Evolutionary conservation across 371 early-diverging fungal species (phyloP).

Genomic region (Haplosporangium sp.): DNA sequence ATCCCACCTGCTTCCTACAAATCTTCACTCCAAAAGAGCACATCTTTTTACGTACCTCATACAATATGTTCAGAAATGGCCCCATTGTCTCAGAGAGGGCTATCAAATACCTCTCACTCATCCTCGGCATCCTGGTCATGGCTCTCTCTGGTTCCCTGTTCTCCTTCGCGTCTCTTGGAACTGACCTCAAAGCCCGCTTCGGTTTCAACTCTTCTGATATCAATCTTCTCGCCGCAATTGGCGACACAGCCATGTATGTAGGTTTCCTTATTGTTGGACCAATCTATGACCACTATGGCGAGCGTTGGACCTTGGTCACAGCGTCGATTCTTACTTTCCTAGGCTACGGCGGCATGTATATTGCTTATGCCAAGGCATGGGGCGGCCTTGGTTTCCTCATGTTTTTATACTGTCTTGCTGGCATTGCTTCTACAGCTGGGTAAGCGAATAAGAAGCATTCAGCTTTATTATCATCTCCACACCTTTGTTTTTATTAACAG

Average conservation of each 20-base stretch:
- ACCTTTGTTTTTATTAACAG: background rate
- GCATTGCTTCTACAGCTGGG: constrained; percentile 54
- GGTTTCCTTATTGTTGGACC: constrained; percentile 54
- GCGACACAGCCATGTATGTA: constrained; percentile 54
- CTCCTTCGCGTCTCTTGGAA: constrained; percentile 48
- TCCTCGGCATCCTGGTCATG: constrained; percentile 48
- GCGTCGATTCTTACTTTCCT: constrained; percentile 43
- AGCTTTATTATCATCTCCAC: background rate
- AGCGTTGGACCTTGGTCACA: constrained; percentile 49
- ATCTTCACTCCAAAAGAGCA: constrained; percentile 2
- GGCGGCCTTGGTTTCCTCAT: constrained; percentile 53
- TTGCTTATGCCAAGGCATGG: constrained; percentile 55
- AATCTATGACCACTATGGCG: constrained; percentile 53
- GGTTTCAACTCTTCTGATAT: constrained; percentile 51
- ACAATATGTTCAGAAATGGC: constrained; percentile 11
- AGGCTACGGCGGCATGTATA: constrained; percentile 54
- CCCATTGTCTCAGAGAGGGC: constrained; percentile 24
- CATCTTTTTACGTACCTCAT: background rate
- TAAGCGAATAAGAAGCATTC: constrained; percentile 10
- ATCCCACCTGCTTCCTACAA: background rate
- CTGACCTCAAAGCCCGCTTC: constrained; percentile 53
- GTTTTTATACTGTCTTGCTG: constrained; percentile 53
- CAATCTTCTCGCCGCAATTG: constrained; percentile 51
- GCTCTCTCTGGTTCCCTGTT: constrained; percentile 52
- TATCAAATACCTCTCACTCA: constrained; percentile 35